Evolutionary conservation across 148 eudicot genomes (phyloP).

Genomic region (Euryodendron excelsum): DNA sequence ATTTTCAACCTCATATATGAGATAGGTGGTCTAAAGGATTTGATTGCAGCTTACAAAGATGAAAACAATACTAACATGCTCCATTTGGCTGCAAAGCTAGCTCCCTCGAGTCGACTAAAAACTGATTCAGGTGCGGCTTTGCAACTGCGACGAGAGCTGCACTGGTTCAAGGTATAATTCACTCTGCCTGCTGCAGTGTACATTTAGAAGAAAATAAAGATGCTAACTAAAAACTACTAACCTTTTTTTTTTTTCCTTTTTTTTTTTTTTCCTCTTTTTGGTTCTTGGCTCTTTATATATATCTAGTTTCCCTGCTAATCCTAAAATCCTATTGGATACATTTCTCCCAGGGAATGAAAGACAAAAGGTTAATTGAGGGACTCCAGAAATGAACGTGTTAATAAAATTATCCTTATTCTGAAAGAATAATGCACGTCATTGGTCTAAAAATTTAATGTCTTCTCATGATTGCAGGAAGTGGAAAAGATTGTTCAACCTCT

Average conservation of each 20-base stretch:
- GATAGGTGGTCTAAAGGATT: slow-evolving; percentile 13
- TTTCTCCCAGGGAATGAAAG: neutral
- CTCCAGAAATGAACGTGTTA: too few relatives aligned
- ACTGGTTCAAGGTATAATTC: slow-evolving; percentile 26
- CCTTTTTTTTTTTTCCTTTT: too few relatives aligned
- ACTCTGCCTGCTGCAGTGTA: neutral
- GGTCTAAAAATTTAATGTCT: neutral
- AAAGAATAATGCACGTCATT: neutral
- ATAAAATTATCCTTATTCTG: too few relatives aligned
- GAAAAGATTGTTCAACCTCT: slow-evolving; percentile 18
- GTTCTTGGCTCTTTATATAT: too few relatives aligned
- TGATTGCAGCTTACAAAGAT: slow-evolving; percentile 13
- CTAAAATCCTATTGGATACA: neutral
- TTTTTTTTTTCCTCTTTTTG: too few relatives aligned
- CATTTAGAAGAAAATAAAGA: neutral
- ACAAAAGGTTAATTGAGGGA: too few relatives aligned
- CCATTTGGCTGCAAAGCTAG: slow-evolving; percentile 35
- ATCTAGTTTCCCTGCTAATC: neutral
- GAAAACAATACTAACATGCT: slow-evolving; percentile 20
- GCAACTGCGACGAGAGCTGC: slow-evolving; percentile 34
- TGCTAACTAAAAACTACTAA: neutral
- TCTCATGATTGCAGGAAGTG: slow-evolving; percentile 10
- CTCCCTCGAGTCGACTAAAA: slow-evolving; percentile 21
- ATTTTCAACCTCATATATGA: slow-evolving; percentile 26
- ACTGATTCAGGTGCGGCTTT: slow-evolving; percentile 34